phyloP scores from a whole-genome alignment of 805 yeast species.

The Yarrowia divulgata region DNA sequence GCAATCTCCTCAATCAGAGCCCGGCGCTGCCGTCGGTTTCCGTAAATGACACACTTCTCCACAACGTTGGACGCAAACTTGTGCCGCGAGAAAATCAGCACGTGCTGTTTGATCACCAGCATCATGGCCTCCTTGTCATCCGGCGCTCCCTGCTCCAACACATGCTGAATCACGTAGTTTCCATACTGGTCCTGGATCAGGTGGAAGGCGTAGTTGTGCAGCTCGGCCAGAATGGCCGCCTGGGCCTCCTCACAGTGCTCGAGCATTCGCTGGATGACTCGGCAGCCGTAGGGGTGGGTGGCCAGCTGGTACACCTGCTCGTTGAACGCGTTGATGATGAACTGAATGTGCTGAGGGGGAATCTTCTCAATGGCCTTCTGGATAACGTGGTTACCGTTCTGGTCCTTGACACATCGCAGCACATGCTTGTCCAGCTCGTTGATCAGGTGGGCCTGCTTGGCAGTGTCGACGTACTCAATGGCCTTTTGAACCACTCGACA shows the following conservation, averaged over 20 bases:
- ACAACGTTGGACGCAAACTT: slow-evolving; percentile 98
- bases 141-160: slow-evolving; percentile 75
- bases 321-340: slow-evolving; percentile 71
- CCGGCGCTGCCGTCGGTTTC: slow-evolving; percentile 67
- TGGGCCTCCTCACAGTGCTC: slow-evolving; percentile 80
- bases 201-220: slow-evolving; percentile 72
- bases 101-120: slow-evolving; percentile 69
- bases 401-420: slow-evolving; percentile 82
- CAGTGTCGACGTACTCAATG: slow-evolving; percentile 69
- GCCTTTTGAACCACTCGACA: slow-evolving; percentile 97
- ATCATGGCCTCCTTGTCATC: slow-evolving; percentile 69
- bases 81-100: slow-evolving; percentile 88
- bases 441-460: slow-evolving; percentile 71
- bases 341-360: slow-evolving; percentile 72
- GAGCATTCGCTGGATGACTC: slow-evolving; percentile 91
- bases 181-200: slow-evolving; percentile 97
- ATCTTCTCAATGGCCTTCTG: slow-evolving; percentile 92
- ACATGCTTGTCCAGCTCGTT: slow-evolving; percentile 72
- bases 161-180: slow-evolving; percentile 95
- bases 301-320: slow-evolving; percentile 79
- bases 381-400: slow-evolving; percentile 97
- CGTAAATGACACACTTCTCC: slow-evolving; percentile 86
- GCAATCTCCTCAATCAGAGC: slow-evolving; percentile 68
- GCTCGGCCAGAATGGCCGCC: slow-evolving; percentile 68
- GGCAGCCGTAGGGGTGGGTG: slow-evolving; percentile 96